A percentile compares a stretch with the other conserved stretches of the same genome.
Evolutionary conservation across 495 filamentous ascomycete species (phyloP).

Genomic region (Talaromyces trachyspermus): DNA sequence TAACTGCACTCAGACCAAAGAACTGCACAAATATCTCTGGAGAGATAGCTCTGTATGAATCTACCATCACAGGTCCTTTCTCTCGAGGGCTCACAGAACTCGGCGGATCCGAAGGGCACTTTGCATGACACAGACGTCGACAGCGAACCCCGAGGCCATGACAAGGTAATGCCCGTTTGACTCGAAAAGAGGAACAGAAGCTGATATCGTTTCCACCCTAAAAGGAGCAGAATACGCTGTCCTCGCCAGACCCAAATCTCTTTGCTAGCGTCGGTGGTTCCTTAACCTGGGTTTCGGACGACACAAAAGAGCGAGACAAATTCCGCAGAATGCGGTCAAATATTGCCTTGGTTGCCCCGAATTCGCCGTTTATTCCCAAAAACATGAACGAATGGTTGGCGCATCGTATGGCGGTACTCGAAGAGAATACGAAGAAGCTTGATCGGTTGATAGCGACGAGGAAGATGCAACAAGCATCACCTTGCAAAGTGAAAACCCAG

Average conservation of each 20-base stretch:
- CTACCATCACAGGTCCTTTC: background rate
- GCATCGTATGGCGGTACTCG: conserved; percentile 7
- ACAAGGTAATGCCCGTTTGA: background rate
- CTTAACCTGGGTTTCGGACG: conserved; percentile 17
- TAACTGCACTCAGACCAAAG: too few relatives aligned
- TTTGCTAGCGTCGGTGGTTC: conserved; percentile 12
- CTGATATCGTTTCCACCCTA: too few relatives aligned
- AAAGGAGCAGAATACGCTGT: conserved; percentile 6
- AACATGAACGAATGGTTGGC: conserved; percentile 16
- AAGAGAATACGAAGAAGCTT: background rate
- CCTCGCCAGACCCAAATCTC: conserved; percentile 2
- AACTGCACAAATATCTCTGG: too few relatives aligned
- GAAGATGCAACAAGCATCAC: background rate
- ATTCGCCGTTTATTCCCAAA: conserved; percentile 17
- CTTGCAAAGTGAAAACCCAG: conserved; percentile 1
- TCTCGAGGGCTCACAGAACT: background rate
- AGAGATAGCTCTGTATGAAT: too few relatives aligned
- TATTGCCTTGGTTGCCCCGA: conserved; percentile 14
- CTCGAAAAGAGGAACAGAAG: too few relatives aligned
- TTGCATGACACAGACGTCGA: background rate
- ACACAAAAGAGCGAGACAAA: conserved; percentile 12
- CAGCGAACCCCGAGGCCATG: background rate
- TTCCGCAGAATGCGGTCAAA: conserved; percentile 13
- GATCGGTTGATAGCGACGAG: background rate
- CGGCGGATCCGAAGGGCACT: background rate